Percentiles rank a stretch among this genome's conserved stretches.
phyloP scores from a whole-genome alignment of 2,329 filamentous ascomycete species.

The Chalaropsis ovoidea region DNA sequence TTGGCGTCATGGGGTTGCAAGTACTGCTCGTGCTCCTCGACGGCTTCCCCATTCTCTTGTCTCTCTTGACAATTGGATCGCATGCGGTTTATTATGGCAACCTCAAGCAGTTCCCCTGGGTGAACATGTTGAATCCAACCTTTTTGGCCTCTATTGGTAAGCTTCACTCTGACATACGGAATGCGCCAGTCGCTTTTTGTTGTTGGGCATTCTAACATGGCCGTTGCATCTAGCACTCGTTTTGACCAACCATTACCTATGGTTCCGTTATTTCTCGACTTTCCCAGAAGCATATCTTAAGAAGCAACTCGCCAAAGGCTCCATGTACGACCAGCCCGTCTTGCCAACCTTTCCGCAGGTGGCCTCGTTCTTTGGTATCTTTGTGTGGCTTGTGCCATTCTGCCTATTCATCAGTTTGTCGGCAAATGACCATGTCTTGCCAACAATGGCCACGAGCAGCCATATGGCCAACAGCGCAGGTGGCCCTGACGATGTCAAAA shows the following conservation, averaged over 20 bases:
- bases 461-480: slow-evolving; percentile 34
- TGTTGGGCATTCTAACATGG: not conserved
- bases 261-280: slow-evolving; percentile 85
- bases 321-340: slow-evolving; percentile 51
- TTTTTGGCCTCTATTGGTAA: slow-evolving; percentile 75
- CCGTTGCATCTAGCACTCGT: slow-evolving; percentile 54
- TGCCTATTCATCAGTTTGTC: slow-evolving; percentile 88
- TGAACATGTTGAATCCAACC: slow-evolving; percentile 76
- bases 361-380: slow-evolving; percentile 88
- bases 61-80: slow-evolving; percentile 63
- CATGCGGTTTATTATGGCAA: slow-evolving; percentile 86
- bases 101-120: slow-evolving; percentile 61
- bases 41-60: slow-evolving; percentile 69
- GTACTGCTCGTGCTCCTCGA: slow-evolving; percentile 67
- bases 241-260: slow-evolving; percentile 81
- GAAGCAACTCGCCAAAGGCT: slow-evolving; percentile 34
- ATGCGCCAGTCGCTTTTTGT: not conserved
- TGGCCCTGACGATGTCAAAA: not conserved
- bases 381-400: slow-evolving; percentile 94
- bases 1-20: slow-evolving; percentile 66
- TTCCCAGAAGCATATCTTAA: slow-evolving; percentile 49
- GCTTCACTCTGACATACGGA: slow-evolving; percentile 29
- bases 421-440: slow-evolving; percentile 87
- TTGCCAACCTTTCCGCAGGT: slow-evolving; percentile 86
- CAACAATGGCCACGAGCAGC: slow-evolving; percentile 68